These are phyloP conservation scores for Apodospora peruviana DNA, from an alignment of 495 filamentous ascomycete genomes.

Conservation along the genomic window DNA sequence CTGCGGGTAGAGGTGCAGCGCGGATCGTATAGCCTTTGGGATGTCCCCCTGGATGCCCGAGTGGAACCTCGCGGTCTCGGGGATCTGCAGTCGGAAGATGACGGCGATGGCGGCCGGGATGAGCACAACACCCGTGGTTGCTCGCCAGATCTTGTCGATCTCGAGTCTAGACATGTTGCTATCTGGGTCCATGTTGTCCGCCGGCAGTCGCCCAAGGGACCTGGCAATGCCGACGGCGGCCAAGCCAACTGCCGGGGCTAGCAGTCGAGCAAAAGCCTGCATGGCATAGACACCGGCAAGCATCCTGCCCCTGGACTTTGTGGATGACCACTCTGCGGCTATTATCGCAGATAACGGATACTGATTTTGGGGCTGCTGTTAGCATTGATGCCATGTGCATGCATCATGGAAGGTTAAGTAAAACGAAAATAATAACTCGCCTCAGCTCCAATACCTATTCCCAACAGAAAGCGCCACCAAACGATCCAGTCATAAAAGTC, in stretches of 20 bases:
- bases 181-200: no score
- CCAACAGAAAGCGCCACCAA: constrained; percentile 52
- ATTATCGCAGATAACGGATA: constrained; percentile 43
- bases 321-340: constrained; percentile 56
- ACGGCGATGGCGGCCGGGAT: constrained; percentile 58
- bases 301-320: constrained; percentile 51
- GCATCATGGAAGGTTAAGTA: not conserved
- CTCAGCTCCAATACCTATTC: constrained; percentile 40
- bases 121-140: constrained; percentile 58
- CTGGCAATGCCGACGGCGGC: constrained; percentile 28
- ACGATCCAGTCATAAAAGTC: constrained; percentile 47
- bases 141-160: constrained; percentile 64
- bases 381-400: no score
- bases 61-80: constrained; percentile 64
- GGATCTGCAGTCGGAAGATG: constrained; percentile 63
- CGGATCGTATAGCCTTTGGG: constrained; percentile 9
- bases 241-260: constrained; percentile 29
- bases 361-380: no score
- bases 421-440: not conserved
- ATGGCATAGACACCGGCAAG: constrained; percentile 57
- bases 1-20: constrained; percentile 41
- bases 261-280: constrained; percentile 57
- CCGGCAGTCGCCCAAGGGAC: no score
- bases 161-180: no score
- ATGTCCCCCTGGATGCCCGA: constrained; percentile 46